Evolutionary conservation across 2,329 filamentous ascomycete species (phyloP).

Genomic region (Colletotrichum orbiculare): DNA sequence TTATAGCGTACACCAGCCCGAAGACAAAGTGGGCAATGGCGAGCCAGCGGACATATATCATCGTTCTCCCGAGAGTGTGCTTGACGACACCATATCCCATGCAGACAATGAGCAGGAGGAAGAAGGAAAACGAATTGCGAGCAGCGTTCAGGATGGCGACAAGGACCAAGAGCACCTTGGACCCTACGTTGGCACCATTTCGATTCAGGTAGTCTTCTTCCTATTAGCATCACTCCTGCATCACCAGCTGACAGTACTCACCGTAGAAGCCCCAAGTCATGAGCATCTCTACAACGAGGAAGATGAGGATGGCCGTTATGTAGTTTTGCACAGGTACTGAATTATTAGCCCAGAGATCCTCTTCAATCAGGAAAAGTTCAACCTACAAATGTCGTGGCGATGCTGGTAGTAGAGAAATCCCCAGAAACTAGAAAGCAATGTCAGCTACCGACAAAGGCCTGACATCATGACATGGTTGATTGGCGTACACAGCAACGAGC

Average conservation of each 20-base stretch:
- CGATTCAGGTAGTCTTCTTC: slow-evolving; percentile 86
- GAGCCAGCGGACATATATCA: slow-evolving; percentile 92
- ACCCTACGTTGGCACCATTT: slow-evolving; percentile 83
- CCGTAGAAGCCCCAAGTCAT: slow-evolving; percentile 99
- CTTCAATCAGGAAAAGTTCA: neutral
- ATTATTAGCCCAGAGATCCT: slow-evolving; percentile 1
- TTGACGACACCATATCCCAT: slow-evolving; percentile 99
- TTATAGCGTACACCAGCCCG: slow-evolving; percentile 91
- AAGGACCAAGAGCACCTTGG: slow-evolving; percentile 87
- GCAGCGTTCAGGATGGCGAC: slow-evolving; percentile 95
- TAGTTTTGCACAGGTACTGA: slow-evolving; percentile 96
- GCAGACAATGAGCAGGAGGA: slow-evolving; percentile 95
- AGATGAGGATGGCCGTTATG: slow-evolving; percentile 95
- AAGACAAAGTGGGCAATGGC: slow-evolving; percentile 95
- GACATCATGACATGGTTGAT: slow-evolving; percentile 32
- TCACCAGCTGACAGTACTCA: slow-evolving; percentile 49
- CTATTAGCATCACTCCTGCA: slow-evolving; percentile 46
- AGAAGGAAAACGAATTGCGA: slow-evolving; percentile 98
- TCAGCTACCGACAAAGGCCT: slow-evolving; percentile 35
- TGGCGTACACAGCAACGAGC: slow-evolving; percentile 75
- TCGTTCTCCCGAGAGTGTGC: slow-evolving; percentile 87
- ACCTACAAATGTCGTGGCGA: slow-evolving; percentile 75
- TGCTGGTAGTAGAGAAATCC: slow-evolving; percentile 96
- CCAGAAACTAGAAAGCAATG: slow-evolving; percentile 73
- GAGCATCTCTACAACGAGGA: slow-evolving; percentile 94